Base-by-base conservation (phyloP, 164 flowering plant species). In the Stephania yunnanensis region DNA sequence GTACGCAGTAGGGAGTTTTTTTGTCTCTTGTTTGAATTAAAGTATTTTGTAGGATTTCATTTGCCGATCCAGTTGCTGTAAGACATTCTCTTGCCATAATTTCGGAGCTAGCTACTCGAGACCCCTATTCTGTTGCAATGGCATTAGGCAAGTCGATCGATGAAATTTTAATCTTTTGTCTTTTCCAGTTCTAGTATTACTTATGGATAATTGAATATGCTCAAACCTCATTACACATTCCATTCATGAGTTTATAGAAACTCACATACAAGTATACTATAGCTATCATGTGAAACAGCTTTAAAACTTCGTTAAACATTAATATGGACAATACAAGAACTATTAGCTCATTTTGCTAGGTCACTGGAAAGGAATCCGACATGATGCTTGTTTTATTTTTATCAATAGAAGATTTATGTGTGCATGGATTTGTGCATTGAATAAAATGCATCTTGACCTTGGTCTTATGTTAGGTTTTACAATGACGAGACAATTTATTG, bases 11-110 rank as follows among this genome's bases (percentile, higher is more conserved):
- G 30, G 13, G n/a, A 31, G 50, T 1, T 10, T 70, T 36, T 71
- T 25, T 30, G 31, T 53, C 73, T 44, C 61, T 78, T 50, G 55
- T 50, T 50, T 50, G 11, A 50, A 36, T 36, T 36, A 36, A 36
- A 36, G 15, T 64, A 46, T 74, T 36, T 44, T 86, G 79, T 86
- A 93, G 99, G 82, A 83, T 93, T 77, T 92, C 94, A 52, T 93
- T 93, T 84, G 81, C 98, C 83, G 99, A 95, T 84, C 99, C 99
- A 45, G 91, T 95, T 81, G 95, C 99, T 74, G 99, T 95, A 81
- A 86, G 99, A 82, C 99, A 95, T 87, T 79, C 99, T 71, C 78
- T 95, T 74, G 98, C 88, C 78, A 90, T 95, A 70, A 83, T 95
- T 65, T 85, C 94, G 8, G 98, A 93, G 79, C 79, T 95, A 73